Evolutionary conservation across 1,284 basidiomycete species (phyloP).

Genomic region (Amylostereum areolatum): DNA sequence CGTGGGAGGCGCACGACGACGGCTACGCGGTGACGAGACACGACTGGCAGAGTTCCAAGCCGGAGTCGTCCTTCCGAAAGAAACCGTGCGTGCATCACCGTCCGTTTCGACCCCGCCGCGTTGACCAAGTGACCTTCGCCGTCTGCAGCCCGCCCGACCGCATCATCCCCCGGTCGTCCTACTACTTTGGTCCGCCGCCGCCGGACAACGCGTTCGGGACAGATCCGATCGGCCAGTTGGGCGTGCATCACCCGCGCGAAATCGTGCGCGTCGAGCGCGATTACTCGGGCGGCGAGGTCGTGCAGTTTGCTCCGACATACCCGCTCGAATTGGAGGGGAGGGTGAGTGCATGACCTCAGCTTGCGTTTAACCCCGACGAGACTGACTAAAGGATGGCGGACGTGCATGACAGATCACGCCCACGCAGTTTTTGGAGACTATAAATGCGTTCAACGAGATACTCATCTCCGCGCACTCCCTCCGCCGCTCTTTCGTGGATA

Average conservation of each 20-base stretch:
- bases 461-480: conserved; percentile 75
- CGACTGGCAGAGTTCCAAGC: conserved; percentile 4
- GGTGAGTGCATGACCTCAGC: conserved; percentile 38
- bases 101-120: not conserved
- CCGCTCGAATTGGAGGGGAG: conserved; percentile 80
- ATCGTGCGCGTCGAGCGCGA: conserved; percentile 79
- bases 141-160: conserved; percentile 28
- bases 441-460: conserved; percentile 77
- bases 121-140: conserved; percentile 1
- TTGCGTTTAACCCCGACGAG: not conserved
- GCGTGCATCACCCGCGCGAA: conserved; percentile 79
- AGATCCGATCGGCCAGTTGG: conserved; percentile 71
- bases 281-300: conserved; percentile 74
- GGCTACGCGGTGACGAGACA: conserved; percentile 9
- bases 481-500: conserved; percentile 58
- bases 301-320: conserved; percentile 76
- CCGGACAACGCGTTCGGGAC: conserved; percentile 71
- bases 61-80: conserved; percentile 14
- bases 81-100: conserved; percentile 10
- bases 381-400: not conserved
- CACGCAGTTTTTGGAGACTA: conserved; percentile 78
- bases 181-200: conserved; percentile 78
- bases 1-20: conserved; percentile 57
- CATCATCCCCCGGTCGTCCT: conserved; percentile 67
- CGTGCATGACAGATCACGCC: conserved; percentile 57